Evolutionary conservation across 2,329 filamentous ascomycete species (phyloP), one percentile per base, ranked within the genome.

Genomic region (Colletotrichum chlorophyti): DNA sequence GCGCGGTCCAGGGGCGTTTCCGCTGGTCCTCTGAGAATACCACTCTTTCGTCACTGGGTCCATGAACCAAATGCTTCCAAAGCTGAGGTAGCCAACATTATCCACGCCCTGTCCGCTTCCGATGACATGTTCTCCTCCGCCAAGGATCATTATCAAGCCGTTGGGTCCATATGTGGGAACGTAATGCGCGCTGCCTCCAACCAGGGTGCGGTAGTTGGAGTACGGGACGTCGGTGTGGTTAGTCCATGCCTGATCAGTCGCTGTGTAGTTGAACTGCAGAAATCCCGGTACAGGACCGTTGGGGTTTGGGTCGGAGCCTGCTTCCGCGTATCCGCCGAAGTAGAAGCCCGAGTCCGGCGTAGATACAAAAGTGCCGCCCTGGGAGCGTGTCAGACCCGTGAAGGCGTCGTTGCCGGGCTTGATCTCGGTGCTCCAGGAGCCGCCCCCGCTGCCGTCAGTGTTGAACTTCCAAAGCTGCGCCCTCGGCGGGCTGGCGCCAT

Each of bases 21-120:
- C 63, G 11, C 42, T 58, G 8, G 63, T 58, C 26, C 29, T 48
- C 12, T 65, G 63, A 23, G 40, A 55, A 15, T 52, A 58, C 63
- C 63, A 65, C 29, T 21, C 7, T 35, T 46, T 53, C 11, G 58
- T 53, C 26, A 53, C 53, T 15, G 61, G 59, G 15, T 65, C 63
- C 53, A 62, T 58, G 41, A 62, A 51, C 23, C 52, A 45, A 2
- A 65, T 15, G 12, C 23, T 62, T 14, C 31, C 24, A 14, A 65
- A 64, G n/a, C 45, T 46, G 6, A 60, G 46, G 12, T 57, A 53
- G 15, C 50, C 51, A 6, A 55, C 37, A 26, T 57, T 49, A 9
- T 23, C 45, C 10, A 32, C 26, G 11, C 51, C 21, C 31, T 40
- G 38, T 3, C 26, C 54, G 6, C 10, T 29, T 4, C 57, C 43